These are phyloP conservation scores for Bombardia bombarda DNA, from an alignment of 495 filamentous ascomycete genomes.

Conservation along the genomic window DNA sequence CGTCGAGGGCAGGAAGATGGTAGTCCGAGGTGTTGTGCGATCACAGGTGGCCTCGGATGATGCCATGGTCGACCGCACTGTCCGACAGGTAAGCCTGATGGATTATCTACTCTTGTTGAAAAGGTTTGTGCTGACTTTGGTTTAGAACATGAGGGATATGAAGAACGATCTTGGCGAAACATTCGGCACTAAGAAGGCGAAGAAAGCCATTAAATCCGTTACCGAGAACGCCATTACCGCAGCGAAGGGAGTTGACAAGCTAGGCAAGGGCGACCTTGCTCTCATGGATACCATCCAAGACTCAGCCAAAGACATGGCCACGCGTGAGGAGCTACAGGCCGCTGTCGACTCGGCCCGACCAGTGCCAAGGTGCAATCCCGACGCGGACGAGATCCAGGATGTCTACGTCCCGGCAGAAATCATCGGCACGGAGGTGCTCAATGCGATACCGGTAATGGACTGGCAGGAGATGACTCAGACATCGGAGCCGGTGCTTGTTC, in stretches of 20 bases:
- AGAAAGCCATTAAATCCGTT: slow-evolving; percentile 69
- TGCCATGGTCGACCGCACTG: slow-evolving; percentile 27
- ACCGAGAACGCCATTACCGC: slow-evolving; percentile 69
- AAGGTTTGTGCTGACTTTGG: slow-evolving; percentile 13
- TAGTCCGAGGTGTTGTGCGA: slow-evolving; percentile 57
- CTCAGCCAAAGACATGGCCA: slow-evolving; percentile 48
- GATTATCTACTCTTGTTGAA: neutral
- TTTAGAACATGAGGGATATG: slow-evolving; percentile 48
- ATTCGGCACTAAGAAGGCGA: slow-evolving; percentile 91
- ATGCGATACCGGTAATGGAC: slow-evolving; percentile 58
- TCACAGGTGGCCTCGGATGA: slow-evolving; percentile 38
- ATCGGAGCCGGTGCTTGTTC: slow-evolving; percentile 46
- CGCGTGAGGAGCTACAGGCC: slow-evolving; percentile 54
- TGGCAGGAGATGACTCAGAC: slow-evolving; percentile 63
- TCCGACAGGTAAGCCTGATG: slow-evolving; percentile 31
- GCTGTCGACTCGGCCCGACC: slow-evolving; percentile 65
- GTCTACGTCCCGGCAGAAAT: slow-evolving; percentile 70
- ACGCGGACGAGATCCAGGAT: slow-evolving; percentile 63
- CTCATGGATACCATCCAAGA: slow-evolving; percentile 57
- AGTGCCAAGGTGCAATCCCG: slow-evolving; percentile 65
- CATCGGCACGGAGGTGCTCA: slow-evolving; percentile 53
- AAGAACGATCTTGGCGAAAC: slow-evolving; percentile 70
- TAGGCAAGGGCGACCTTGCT: slow-evolving; percentile 51
- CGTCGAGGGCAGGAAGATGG: slow-evolving; percentile 66
- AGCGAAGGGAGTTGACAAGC: slow-evolving; percentile 27